Evolutionary conservation across 345 rosid species (phyloP).

Genomic region (Citrus sp.): DNA sequence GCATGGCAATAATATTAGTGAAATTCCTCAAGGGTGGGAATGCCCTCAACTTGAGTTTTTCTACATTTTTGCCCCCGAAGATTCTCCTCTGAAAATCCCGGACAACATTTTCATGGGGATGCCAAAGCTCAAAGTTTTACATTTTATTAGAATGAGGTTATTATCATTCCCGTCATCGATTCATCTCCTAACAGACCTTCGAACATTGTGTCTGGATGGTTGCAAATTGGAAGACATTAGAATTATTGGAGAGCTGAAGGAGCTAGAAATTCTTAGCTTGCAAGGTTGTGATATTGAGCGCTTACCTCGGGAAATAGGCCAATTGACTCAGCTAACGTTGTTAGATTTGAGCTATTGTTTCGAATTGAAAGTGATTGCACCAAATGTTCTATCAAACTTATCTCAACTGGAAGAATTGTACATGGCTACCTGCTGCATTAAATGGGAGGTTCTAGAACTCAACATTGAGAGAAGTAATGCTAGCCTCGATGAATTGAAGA

Average conservation of each 20-base stretch:
- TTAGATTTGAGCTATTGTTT: constrained; percentile 9
- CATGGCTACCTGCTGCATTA: constrained; percentile 2
- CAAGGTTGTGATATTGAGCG: not conserved
- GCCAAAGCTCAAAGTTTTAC: not conserved
- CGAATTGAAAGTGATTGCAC: not conserved
- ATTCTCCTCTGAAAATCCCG: not conserved
- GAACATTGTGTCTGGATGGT: not conserved
- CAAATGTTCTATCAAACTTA: constrained; percentile 2
- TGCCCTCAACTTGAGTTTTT: not conserved
- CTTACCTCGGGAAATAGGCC: constrained; percentile 20
- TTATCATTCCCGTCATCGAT: constrained; percentile 13
- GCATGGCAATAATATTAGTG: not conserved
- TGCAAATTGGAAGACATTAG: not conserved
- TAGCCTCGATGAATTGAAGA: constrained; percentile 15
- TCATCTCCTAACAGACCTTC: not conserved
- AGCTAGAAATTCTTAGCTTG: constrained; percentile 17
- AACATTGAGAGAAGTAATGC: not conserved
- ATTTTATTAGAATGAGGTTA: not conserved
- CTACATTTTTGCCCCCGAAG: not conserved
- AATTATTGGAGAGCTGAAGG: constrained; percentile 8
- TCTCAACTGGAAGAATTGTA: constrained; percentile 24
- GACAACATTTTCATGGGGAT: not conserved
- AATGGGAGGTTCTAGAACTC: not conserved
- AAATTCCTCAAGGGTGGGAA: not conserved
- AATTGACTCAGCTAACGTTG: constrained; percentile 4